A percentile compares a stretch with the other conserved stretches of the same genome.
These are phyloP conservation scores for Kandelia obovata DNA, from an alignment of 345 rosid genomes.

Conservation along the genomic window DNA sequence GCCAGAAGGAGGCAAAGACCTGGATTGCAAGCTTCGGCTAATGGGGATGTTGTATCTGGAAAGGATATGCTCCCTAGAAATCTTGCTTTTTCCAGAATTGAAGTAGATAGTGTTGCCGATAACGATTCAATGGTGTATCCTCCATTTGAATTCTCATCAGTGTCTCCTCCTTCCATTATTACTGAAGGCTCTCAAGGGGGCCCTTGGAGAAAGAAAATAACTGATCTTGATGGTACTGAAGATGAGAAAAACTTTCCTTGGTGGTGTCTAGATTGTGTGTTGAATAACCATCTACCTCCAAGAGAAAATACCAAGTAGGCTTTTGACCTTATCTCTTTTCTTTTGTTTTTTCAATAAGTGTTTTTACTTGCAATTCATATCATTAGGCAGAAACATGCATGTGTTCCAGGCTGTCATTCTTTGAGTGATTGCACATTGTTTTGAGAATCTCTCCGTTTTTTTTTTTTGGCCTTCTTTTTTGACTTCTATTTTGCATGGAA, in stretches of 20 bases:
- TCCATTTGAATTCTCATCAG: slow-evolving; percentile 82
- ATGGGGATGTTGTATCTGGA: slow-evolving; percentile 66
- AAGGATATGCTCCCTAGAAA: slow-evolving; percentile 60
- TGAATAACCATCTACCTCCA: slow-evolving; percentile 88
- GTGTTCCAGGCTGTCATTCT: background rate
- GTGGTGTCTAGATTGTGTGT: slow-evolving; percentile 93
- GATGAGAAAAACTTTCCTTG: slow-evolving; percentile 92
- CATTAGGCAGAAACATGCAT: background rate
- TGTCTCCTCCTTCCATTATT: slow-evolving; percentile 86
- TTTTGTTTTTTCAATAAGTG: background rate
- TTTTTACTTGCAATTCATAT: background rate
- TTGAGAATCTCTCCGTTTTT: background rate
- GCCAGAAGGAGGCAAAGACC: slow-evolving; percentile 70
- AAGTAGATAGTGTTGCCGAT: slow-evolving; percentile 64
- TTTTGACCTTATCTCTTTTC: slow-evolving; percentile 7
- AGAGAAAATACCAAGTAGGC: slow-evolving; percentile 89
- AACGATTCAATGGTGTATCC: slow-evolving; percentile 84
- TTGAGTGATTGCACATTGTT: background rate
- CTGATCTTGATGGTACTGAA: slow-evolving; percentile 86
- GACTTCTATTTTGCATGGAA: slow-evolving; percentile 2
- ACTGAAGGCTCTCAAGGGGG: slow-evolving; percentile 99
- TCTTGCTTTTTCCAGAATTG: slow-evolving; percentile 55
- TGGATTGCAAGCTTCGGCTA: slow-evolving; percentile 60
- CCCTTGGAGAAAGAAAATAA: slow-evolving; percentile 94
- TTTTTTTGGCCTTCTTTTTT: slow-evolving; percentile 1